Conservation (phyloP, 441 rosid species). For the Pelargonium cotyledonis region DNA sequence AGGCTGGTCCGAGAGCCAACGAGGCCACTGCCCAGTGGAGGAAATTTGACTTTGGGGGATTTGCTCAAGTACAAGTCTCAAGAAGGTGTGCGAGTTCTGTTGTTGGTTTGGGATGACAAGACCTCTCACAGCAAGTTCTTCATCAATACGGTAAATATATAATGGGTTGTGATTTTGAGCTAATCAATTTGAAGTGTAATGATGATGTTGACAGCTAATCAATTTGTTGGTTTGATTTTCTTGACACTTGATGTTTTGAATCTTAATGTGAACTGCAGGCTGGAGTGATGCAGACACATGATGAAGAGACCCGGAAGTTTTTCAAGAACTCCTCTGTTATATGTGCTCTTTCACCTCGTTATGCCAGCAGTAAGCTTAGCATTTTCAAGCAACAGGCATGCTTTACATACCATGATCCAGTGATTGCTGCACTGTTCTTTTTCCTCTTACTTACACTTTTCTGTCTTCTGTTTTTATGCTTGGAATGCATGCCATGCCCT, state of each 20-base stretch:
- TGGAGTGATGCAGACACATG: slow-evolving; percentile 92
- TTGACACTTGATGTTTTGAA: background rate
- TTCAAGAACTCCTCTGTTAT: slow-evolving; percentile 89
- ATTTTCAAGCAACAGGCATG: slow-evolving; percentile 83
- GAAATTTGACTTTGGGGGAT: slow-evolving; percentile 62
- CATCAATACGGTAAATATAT: slow-evolving; percentile 55
- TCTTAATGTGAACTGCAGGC: slow-evolving; percentile 38
- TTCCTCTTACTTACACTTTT: background rate
- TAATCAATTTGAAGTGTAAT: background rate
- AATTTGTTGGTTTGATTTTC: background rate
- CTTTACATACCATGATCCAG: slow-evolving; percentile 10
- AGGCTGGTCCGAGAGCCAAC: slow-evolving; percentile 48
- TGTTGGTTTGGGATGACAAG: slow-evolving; percentile 95
- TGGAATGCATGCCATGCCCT: too few relatives aligned
- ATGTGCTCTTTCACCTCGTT: slow-evolving; percentile 79
- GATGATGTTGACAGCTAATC: too few relatives aligned
- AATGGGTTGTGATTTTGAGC: background rate
- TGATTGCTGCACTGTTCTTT: background rate
- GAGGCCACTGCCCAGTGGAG: slow-evolving; percentile 27
- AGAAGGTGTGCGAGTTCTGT: slow-evolving; percentile 95
- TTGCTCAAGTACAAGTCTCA: slow-evolving; percentile 78
- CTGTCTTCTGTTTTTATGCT: too few relatives aligned
- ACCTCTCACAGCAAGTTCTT: slow-evolving; percentile 90
- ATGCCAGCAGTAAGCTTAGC: slow-evolving; percentile 80
- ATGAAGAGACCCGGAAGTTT: slow-evolving; percentile 88